Base-by-base conservation (phyloP, 2,329 filamentous ascomycete genomes). In the Esteya vermicola region DNA sequence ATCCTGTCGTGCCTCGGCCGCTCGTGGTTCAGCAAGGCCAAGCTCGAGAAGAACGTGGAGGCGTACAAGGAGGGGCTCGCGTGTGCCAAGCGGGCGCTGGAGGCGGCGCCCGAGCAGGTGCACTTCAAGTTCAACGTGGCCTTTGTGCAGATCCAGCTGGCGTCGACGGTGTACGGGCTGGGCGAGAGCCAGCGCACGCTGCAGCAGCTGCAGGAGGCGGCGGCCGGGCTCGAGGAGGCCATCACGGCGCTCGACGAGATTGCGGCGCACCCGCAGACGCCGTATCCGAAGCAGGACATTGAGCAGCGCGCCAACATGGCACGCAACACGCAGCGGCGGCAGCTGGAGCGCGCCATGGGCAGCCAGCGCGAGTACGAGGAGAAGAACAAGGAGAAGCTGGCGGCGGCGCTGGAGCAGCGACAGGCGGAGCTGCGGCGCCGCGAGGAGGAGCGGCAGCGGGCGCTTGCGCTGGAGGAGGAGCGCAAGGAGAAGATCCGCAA, bases 291-390 rank as follows among this genome's bases (percentile, higher is more conserved):
- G 51, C 72, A 81, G 44, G 85, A 95, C 50, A 75, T 98, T 27
- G 89, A 96, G 57, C 85, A 93, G 60, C 85, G 93, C 54, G 89
- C 91, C 33, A 93, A 85, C 67, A 98, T 98, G 91, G 88, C 85
- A 48, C 79, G 82, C 45, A 94, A 95, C 57, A 98, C 93, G 1
- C 85, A 94, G 63, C 81, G 84, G 48, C 86, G 85, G 52, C 89
- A 98, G 57, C 73, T 98, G 12, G 85, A 93, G 52, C 78, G 86
- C 51, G 81, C 84, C 5, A 75, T 89, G 36, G 78, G 85, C 48
- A 81, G 75, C 49, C 91, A 98, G 57, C 80, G 75, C 46, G 84
- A 93, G 47, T 96, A 93, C 58, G 91, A 98, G 57, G 81, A 86
- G 51, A 85, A 84, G 64, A 95, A 96, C 56, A 85, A 86, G 27